Evolutionary conservation across 208 protist genomes (phyloP).

Genomic region (Leishmania aethiopica): DNA sequence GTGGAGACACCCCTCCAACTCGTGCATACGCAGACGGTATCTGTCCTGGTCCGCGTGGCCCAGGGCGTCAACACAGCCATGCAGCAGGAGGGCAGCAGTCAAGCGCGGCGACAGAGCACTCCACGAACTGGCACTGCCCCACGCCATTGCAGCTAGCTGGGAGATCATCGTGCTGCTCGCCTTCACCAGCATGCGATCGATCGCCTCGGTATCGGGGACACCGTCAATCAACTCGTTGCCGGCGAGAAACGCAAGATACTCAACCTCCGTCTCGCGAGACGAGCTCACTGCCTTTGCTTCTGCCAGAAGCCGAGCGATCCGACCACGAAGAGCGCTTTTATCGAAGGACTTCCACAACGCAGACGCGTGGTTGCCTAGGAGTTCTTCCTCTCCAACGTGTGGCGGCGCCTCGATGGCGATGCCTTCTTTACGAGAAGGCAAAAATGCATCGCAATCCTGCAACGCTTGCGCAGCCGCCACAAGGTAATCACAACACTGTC

Average conservation of each 20-base stretch:
- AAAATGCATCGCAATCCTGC: conserved; percentile 42
- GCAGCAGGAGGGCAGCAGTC: conserved; percentile 26
- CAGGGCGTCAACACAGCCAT: conserved; percentile 39
- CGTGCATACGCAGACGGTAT: conserved; percentile 23
- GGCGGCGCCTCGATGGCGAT: conserved; percentile 24
- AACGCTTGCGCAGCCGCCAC: conserved; percentile 37
- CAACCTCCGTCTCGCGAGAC: conserved; percentile 14
- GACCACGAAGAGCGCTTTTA: conserved; percentile 12
- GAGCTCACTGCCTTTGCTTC: conserved; percentile 24
- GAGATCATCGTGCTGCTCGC: conserved; percentile 23
- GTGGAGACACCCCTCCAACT: conserved; percentile 15
- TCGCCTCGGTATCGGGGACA: conserved; percentile 13
- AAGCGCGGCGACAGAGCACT: conserved; percentile 17
- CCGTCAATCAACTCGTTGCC: conserved; percentile 20
- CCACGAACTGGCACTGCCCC: conserved; percentile 20
- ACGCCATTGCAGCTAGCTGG: conserved; percentile 24
- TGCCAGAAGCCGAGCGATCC: conserved; percentile 24
- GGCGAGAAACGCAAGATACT: conserved; percentile 25
- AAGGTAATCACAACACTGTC: conserved; percentile 33
- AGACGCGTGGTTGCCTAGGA: conserved; percentile 26
- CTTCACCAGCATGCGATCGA: conserved; percentile 19
- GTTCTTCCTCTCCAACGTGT: conserved; percentile 53
- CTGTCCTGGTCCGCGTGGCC: conserved; percentile 16
- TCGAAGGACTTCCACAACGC: conserved; percentile 34
- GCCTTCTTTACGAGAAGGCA: conserved; percentile 20